Conservation (phyloP, 129 eudicot genomes). For the Cynara cardunculus region DNA sequence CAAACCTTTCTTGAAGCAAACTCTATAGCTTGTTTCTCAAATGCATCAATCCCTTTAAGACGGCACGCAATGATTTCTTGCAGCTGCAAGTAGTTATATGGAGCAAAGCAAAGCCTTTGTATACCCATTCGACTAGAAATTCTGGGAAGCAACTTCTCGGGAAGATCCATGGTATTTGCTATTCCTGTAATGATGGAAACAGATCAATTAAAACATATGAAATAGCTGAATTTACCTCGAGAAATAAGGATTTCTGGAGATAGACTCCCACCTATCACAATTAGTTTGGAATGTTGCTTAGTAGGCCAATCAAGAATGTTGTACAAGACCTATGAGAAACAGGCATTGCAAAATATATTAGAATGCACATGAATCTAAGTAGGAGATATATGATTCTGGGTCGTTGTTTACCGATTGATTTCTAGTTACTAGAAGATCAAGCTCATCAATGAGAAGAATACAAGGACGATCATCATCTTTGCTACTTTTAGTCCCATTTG, state of each 20-base stretch:
- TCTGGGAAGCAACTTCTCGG: conserved; percentile 93
- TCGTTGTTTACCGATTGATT: conserved; percentile 68
- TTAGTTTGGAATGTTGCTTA: conserved; percentile 77
- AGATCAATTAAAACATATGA: not conserved
- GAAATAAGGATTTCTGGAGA: not conserved
- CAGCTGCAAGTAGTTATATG: conserved; percentile 90
- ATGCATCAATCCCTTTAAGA: conserved; percentile 88
- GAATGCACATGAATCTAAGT: not conserved
- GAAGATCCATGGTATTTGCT: conserved; percentile 99
- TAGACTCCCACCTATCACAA: conserved; percentile 67
- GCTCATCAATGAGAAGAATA: conserved; percentile 93
- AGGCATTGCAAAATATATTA: conserved; percentile 5
- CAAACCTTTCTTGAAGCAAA: conserved; percentile 96
- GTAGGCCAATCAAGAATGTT: conserved; percentile 99
- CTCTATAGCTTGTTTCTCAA: conserved; percentile 91
- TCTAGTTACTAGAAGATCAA: conserved; percentile 89
- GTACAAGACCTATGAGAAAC: conserved; percentile 71
- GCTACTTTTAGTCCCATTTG: conserved; percentile 53
- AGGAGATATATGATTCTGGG: not conserved
- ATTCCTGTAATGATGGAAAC: conserved; percentile 49
- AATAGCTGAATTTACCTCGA: not conserved
- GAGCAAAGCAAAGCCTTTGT: conserved; percentile 90
- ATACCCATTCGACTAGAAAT: conserved; percentile 98
- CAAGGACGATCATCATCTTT: conserved; percentile 83
- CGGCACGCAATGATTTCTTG: conserved; percentile 94